Evolutionary conservation across 139 green algal species (phyloP), one percentile per base, ranked within the genome.

Genomic region (Tetraselmis chui): DNA sequence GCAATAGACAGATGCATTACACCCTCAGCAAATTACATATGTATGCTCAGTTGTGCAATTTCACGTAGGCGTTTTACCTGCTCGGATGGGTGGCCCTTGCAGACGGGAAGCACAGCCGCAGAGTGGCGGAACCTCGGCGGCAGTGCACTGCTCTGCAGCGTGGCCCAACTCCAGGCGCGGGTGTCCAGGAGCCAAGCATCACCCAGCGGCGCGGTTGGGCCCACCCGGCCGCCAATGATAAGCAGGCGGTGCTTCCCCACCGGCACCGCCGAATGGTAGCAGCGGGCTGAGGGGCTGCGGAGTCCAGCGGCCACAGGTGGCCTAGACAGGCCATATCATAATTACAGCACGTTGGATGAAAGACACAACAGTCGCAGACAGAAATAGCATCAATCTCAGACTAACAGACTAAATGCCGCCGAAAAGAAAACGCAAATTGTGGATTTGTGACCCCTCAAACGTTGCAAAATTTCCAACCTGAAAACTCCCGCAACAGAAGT

Each of bases 181-280:
- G 85, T 74, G 74, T 89, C 81, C 75, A 91, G 82, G 5, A 83
- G 32, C 85, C 84, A 91, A 18, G 89, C 86, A 29, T 91, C 88
- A 5, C 23, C 26, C 83, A 91, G 79, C 29, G 84, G 76, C n/a
- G 80, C 80, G 1, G 77, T 75, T 0, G 88, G 88, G 83, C 86
- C 88, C 1, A 83, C 84, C 1, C 88, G 81, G 28, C 88, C 88
- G 28, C 88, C 86, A 1, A 91, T 32, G 1, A 91, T 28, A 28
- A 89, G 32, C 27, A 87, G 28, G 59, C 59, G 30, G 32, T 85
- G 31, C 80, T 29, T 75, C 83, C 83, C 81, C 0, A 87, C 1
- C 11, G 30, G 59, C 28, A 75, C 77, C 28, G 59, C 79, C 0
- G 80, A 32, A 67, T 87, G 83, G 67, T 59, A 79, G 82, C 86